Percentiles rank a stretch among this genome's conserved stretches.
Evolutionary conservation across 495 filamentous ascomycete species (phyloP).

Genomic region (Filosporella fistucella): DNA sequence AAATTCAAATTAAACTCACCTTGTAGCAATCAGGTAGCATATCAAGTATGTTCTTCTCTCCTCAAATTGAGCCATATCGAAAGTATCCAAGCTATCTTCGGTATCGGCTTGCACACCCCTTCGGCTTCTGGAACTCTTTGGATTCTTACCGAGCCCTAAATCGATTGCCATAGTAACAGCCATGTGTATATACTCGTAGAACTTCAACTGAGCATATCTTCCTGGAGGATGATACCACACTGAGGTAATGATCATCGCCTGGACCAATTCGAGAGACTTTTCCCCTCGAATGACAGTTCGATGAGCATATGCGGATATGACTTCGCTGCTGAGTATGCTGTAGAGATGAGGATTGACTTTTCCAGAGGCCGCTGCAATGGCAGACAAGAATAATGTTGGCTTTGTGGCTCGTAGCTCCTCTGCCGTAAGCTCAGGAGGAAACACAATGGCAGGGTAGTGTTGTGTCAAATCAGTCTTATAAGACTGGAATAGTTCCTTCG

Average conservation of each 20-base stretch:
- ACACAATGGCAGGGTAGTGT: conserved; percentile 38
- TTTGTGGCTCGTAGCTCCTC: conserved; percentile 37
- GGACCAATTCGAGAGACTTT: conserved; percentile 49
- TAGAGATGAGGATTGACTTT: conserved; percentile 37
- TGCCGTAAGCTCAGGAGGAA: conserved; percentile 34
- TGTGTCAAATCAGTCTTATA: conserved; percentile 38
- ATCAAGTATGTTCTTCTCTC: conserved; percentile 39
- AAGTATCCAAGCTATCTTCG: conserved; percentile 18
- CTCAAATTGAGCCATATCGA: conserved; percentile 35
- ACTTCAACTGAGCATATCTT: conserved; percentile 41
- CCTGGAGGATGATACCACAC: conserved; percentile 46
- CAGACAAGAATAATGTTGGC: conserved; percentile 45
- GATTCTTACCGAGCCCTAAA: conserved; percentile 37
- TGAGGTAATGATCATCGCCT: conserved; percentile 40
- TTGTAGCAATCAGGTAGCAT: conserved; percentile 44
- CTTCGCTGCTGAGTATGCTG: conserved; percentile 39
- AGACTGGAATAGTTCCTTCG: conserved; percentile 37
- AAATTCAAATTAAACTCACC: conserved; percentile 23
- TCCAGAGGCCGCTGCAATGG: conserved; percentile 42
- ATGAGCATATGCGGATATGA: conserved; percentile 41
- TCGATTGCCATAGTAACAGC: conserved; percentile 50
- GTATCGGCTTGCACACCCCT: conserved; percentile 24
- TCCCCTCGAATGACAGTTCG: conserved; percentile 43
- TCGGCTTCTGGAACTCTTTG: conserved; percentile 24
- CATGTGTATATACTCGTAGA: conserved; percentile 52